A percentile compares a stretch with the other conserved stretches of the same genome.
These are phyloP conservation scores for Saccharomycopsis crataegensis DNA, from an alignment of 1,139 yeast species.

Conservation along the genomic window DNA sequence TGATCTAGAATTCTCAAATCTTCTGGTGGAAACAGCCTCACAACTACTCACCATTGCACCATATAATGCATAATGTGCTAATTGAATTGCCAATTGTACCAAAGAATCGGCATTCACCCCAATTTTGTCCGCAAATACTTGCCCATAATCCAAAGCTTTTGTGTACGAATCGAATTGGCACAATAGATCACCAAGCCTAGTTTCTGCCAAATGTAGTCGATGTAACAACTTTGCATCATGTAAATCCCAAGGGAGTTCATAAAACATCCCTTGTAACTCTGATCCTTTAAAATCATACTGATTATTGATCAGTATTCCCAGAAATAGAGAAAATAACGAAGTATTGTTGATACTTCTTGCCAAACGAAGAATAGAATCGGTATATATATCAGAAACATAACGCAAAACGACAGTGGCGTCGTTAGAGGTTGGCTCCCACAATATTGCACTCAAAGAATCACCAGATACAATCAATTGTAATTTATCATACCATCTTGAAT, in stretches of 20 bases:
- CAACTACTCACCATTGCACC: slow-evolving; percentile 61
- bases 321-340: slow-evolving; percentile 52
- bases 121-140: slow-evolving; percentile 40
- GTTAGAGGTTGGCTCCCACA: slow-evolving; percentile 72
- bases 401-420: slow-evolving; percentile 72
- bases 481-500: slow-evolving; percentile 76
- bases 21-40: slow-evolving; percentile 69
- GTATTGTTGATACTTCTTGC: slow-evolving; percentile 62
- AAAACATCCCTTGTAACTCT: slow-evolving; percentile 19
- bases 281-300: slow-evolving; percentile 32
- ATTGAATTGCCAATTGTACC: slow-evolving; percentile 60
- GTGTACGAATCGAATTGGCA: slow-evolving; percentile 60
- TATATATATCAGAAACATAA: slow-evolving; percentile 66
- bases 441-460: slow-evolving; percentile 68
- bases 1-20: slow-evolving; percentile 59
- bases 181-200: slow-evolving; percentile 67
- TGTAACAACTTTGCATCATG: slow-evolving; percentile 43
- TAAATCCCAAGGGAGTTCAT: slow-evolving; percentile 41
- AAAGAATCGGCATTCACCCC: slow-evolving; percentile 58
- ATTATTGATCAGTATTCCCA: slow-evolving; percentile 28
- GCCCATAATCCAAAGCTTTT: slow-evolving; percentile 34
- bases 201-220: slow-evolving; percentile 56
- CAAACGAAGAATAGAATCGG: slow-evolving; percentile 64
- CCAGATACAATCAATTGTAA: slow-evolving; percentile 60
- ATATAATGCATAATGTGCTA: slow-evolving; percentile 65